These are phyloP conservation scores for Lentinula boryana DNA, from an alignment of 768 basidiomycete genomes.

Conservation along the genomic window DNA sequence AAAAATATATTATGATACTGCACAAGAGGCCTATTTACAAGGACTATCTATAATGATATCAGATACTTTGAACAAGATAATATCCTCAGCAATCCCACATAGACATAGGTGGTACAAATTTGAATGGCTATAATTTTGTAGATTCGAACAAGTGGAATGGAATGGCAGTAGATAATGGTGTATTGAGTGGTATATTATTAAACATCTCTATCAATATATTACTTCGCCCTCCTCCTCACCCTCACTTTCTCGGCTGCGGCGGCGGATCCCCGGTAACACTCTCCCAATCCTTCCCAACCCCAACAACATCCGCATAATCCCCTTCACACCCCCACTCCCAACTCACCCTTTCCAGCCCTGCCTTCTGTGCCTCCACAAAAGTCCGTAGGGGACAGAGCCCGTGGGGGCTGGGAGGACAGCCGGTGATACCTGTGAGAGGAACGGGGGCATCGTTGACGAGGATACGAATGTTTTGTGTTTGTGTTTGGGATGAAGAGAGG, in stretches of 20 bases:
- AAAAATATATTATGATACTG: not conserved
- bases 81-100: too few relatives aligned
- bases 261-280: constrained; percentile 70
- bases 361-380: constrained; percentile 66
- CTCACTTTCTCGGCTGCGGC: not conserved
- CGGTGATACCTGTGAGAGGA: constrained; percentile 71
- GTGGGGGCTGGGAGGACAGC: constrained; percentile 65
- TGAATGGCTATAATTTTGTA: too few relatives aligned
- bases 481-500: constrained; percentile 20
- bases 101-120: too few relatives aligned
- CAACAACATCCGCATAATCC: constrained; percentile 55
- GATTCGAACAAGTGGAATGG: too few relatives aligned
- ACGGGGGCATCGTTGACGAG: constrained; percentile 86
- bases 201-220: too few relatives aligned
- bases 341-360: constrained; percentile 59
- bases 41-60: too few relatives aligned
- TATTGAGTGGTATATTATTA: too few relatives aligned
- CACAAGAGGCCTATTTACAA: constrained; percentile 35
- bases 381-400: constrained; percentile 73
- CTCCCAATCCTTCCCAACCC: constrained; percentile 61
- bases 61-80: too few relatives aligned
- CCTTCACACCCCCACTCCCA: constrained; percentile 75
- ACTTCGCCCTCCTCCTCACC: not conserved
- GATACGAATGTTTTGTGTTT: constrained; percentile 59
- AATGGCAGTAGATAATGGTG: too few relatives aligned